Base-by-base conservation (phyloP, 768 basidiomycete species). In the Termitomyces sp. region DNA sequence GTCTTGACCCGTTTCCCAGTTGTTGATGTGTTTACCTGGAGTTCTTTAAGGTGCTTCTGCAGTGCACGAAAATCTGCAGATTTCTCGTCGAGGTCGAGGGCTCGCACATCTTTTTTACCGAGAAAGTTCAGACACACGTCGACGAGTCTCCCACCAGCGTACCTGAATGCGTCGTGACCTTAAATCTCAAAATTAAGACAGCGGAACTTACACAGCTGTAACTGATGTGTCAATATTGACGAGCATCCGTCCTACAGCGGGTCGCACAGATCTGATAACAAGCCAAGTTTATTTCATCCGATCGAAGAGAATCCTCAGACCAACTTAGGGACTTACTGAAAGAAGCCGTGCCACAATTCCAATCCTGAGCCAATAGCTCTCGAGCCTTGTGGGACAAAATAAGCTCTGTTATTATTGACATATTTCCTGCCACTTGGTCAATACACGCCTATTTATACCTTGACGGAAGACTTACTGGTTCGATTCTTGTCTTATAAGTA, bases 211-310 rank as follows among this genome's bases (percentile, higher is more conserved):
- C 81, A 84, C 66, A 0, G 75, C 72, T 0, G 81, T 70, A 15
- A 78, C 75, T 2, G 76, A 74, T 0, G 75, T 79, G 54, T 84
- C 82, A 1, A 84, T 67, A 15, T 77, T 81, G 1, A 84, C 64
- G 0, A 80, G 63, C 59, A 81, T 75, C 9, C 70, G 58, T 0
- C 70, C 72, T 0, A 71, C 57, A 1, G 75, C 70, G 0, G 80
- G 81, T 1, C 82, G 75, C 41, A 83, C 78, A 47, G 78, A 80
- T 48, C 58, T 57, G 13, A 16, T 46, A 24, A 50, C 0, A n/a
- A 42, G 8, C 11, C 30, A 4, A 30, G 34, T 49, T 5, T 11
- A 55, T 33, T 11, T 16, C 20, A 55, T 44, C 4, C 24, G 16
- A 24, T 4, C 4, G 15, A 13, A 24, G 39, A 41, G 4, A 33